Base-by-base conservation (phyloP, 1,284 basidiomycete genomes). In the Marasmius tenuissimus region DNA sequence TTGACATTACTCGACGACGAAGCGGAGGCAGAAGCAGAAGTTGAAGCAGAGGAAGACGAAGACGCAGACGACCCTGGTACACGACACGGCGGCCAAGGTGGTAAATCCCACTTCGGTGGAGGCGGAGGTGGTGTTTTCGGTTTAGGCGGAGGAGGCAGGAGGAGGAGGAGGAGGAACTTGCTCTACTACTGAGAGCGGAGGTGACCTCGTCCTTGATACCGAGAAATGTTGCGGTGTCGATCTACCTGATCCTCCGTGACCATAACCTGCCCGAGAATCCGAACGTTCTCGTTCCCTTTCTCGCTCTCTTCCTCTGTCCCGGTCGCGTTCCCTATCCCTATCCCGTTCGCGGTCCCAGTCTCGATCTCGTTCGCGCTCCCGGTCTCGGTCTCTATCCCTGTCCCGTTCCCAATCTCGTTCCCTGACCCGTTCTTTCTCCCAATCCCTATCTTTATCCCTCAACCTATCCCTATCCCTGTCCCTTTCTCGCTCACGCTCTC, bases 111-210 rank as follows among this genome's bases (percentile, higher is more conserved):
- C 38, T 54, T 54, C 8, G 52, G 52, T 18, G 52, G 45, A 42
- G 40, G n/a, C n/a, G n/a, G 40, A 12, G 40, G 40, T 4, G 45
- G 52, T n/a, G 52, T 54, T 18, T 54, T 35, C 16, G 52, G 52
- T 79, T 78, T 45, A 72, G 75, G 75, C 34, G 73, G 71, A 0
- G 84, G 80, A 3, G 83, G 83, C 78, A 27, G 27, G 27, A 27
- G 80, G 83, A 6, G 78, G 79, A 10, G 69, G 76, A 1, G 77
- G 74, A 51, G 47, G 51, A 18, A 58, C 50, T 45, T 57, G 54
- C 50, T 35, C 20, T 35, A 35, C n/a, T 50, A 37, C n/a, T 40
- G 71, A 54, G 70, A 70, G 20, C 60, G 71, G 68, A 48, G 73
- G 69, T 51, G 73, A 68, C 49, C 63, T 68, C 58, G 49, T 62